phyloP scores from a whole-genome alignment of 345 rosid genomes.

The Arabis hirsuta region DNA sequence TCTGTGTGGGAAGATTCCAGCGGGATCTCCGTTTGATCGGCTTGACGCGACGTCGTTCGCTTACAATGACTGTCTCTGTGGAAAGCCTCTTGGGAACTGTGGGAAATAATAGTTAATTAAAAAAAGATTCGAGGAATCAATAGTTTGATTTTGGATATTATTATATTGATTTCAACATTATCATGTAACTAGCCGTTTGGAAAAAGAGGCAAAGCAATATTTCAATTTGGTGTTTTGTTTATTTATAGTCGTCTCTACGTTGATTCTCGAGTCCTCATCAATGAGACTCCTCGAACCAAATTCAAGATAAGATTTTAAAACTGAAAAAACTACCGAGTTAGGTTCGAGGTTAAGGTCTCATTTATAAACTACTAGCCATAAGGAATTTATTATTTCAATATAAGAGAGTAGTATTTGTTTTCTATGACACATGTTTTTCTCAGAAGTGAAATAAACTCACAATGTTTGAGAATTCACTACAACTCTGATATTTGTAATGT shows the following conservation, averaged over 20 bases:
- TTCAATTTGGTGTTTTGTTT: background rate
- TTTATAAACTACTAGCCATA: too few species aligned
- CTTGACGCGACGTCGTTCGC: conserved; percentile 67
- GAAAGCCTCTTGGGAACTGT: conserved; percentile 75
- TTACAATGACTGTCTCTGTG: conserved; percentile 74
- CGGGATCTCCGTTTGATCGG: conserved; percentile 72
- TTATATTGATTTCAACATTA: background rate
- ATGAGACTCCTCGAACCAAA: conserved; percentile 9
- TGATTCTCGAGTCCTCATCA: background rate
- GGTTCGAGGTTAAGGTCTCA: too few species aligned
- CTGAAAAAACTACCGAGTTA: too few species aligned
- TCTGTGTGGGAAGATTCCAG: conserved; percentile 81
- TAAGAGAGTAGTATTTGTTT: too few species aligned
- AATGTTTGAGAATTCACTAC: too few species aligned
- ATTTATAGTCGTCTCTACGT: background rate
- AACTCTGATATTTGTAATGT: too few species aligned
- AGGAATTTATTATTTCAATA: too few species aligned
- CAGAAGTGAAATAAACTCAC: too few species aligned
- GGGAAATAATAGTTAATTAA: conserved; percentile 28
- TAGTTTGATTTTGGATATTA: background rate
- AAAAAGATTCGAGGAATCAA: conserved; percentile 17
- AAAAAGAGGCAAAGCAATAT: conserved; percentile 16
- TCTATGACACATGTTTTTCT: too few species aligned
- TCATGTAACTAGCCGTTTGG: conserved; percentile 33
- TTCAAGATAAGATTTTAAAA: too few species aligned